Base-by-base conservation (phyloP, 345 rosid genomes). In the Lepidium aucheri region DNA sequence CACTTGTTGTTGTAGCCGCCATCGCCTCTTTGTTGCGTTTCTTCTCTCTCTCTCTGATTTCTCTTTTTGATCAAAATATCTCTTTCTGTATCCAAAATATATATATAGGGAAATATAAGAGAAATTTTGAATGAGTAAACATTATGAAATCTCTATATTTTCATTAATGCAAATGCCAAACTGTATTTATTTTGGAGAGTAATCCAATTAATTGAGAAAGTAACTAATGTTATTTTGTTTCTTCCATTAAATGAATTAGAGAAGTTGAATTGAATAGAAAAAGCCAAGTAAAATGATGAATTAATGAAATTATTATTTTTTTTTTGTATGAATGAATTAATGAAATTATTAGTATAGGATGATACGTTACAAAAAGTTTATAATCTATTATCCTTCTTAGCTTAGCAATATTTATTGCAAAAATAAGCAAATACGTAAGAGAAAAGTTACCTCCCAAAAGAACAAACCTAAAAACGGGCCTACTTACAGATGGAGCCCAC, bases 1-100 rank as follows among this genome's bases (percentile, higher is more conserved):
- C 57, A 55, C 60, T 55, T 62, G 86, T 50, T 18, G 71, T 54
- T 4, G 82, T 63, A 40, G 70, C 73, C 56, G 77, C 80, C 80
- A 77, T 77, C 14, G 24, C 46, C 18, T 26, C 15, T 53, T 12
- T 34, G 9, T 20, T 35, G 18, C 53, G 34, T 66, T 30, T 66
- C 59, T 50, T 65, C 53, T 57, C 53, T 63, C 11, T 56, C 20
- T 53, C 30, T 26, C 32, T 6, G 7, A 28, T 28, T 28, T 28
- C 7, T 28, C 32, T 28, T 28, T 28, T 28, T 28, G 32, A 28
- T 28, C 32, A 1, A 28, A 28, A 6, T 26, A 26, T 26, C 30
- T 26, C 30, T 28, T 6, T 28, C 32, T 28, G 32, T 28, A 28
- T 28, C 32, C 32, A 1, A 28, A 6, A 5, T 7, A 28, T 28